A percentile compares a stretch with the other conserved stretches of the same genome.
Conservation (phyloP, 1,284 basidiomycete species). For the Melampsora americana region DNA sequence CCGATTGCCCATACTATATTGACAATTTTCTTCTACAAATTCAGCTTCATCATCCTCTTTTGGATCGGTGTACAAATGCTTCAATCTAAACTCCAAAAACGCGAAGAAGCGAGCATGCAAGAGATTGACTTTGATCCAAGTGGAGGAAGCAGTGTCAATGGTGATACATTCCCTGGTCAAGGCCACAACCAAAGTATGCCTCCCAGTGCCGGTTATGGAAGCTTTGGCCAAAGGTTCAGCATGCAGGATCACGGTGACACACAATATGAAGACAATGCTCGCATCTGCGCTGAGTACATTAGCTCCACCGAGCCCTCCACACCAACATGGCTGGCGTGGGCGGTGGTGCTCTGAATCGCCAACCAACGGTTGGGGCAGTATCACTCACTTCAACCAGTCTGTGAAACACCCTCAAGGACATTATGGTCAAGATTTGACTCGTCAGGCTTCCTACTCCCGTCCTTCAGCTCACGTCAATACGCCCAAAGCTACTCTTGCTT, state of each 20-base stretch:
- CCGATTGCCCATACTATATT: background rate
- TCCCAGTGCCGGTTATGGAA: background rate
- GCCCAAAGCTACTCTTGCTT: background rate
- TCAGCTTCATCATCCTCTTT: conserved; percentile 28
- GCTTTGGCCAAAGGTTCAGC: background rate
- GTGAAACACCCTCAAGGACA: background rate
- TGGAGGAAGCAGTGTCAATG: conserved; percentile 16
- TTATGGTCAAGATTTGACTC: background rate
- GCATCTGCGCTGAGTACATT: background rate
- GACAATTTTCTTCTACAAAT: background rate
- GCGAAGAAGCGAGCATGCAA: conserved; percentile 25
- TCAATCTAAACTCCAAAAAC: conserved; percentile 19
- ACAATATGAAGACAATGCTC: background rate
- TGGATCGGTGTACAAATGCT: conserved; percentile 35
- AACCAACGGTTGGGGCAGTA: background rate
- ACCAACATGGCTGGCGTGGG: background rate
- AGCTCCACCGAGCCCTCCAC: background rate
- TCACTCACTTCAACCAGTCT: conserved; percentile 5
- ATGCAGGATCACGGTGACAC: background rate
- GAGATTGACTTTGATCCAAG: conserved; percentile 33
- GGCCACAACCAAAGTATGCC: background rate
- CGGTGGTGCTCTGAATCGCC: background rate
- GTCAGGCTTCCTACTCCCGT: background rate
- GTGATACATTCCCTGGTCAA: background rate
- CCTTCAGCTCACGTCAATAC: background rate